Evolutionary conservation across 139 green algal species (phyloP), one percentile per base, ranked within the genome.

Genomic region (Chlorella sp.): DNA sequence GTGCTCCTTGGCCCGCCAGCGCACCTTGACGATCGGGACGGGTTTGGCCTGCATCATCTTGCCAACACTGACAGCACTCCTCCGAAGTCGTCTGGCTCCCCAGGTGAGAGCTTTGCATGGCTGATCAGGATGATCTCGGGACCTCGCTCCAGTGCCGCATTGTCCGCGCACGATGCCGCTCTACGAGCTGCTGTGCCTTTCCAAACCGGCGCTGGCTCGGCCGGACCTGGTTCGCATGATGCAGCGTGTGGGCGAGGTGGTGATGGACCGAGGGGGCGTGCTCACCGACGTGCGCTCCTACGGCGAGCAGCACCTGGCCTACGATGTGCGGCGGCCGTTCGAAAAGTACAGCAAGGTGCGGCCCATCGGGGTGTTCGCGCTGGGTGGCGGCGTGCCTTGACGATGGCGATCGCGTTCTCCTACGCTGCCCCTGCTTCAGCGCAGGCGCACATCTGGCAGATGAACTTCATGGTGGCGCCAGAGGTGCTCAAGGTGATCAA

Each of bases 131-230:
- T n/a, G n/a, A n/a, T n/a, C n/a, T n/a, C n/a, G n/a, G n/a, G n/a
- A n/a, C n/a, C n/a, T n/a, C n/a, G n/a, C n/a, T n/a, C n/a, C n/a
- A n/a, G n/a, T n/a, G n/a, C n/a, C n/a, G n/a, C n/a, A n/a, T n/a
- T n/a, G n/a, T n/a, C n/a, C n/a, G n/a, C n/a, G n/a, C n/a, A n/a
- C n/a, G n/a, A 96, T 95, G 91, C 91, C 91, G 1, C 66, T 96
- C 23, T 96, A 96, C 60, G 87, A 96, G 77, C 74, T 96, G 31
- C 86, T 96, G 26, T 90, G 81, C 70, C 51, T 96, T 31, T 82
- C 82, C 17, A 86, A 84, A 77, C 88, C 87, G 1, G 35, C 69
- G 2, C 36, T 92, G 17, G 22, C 68, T 5, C 67, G 74, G 20
- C 27, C 62, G 0, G 66, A 80, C 14, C 29, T 91, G 31, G 70